Conservation (phyloP, 2,329 filamentous ascomycete genomes). For the Pseudopithomyces chartarum region DNA sequence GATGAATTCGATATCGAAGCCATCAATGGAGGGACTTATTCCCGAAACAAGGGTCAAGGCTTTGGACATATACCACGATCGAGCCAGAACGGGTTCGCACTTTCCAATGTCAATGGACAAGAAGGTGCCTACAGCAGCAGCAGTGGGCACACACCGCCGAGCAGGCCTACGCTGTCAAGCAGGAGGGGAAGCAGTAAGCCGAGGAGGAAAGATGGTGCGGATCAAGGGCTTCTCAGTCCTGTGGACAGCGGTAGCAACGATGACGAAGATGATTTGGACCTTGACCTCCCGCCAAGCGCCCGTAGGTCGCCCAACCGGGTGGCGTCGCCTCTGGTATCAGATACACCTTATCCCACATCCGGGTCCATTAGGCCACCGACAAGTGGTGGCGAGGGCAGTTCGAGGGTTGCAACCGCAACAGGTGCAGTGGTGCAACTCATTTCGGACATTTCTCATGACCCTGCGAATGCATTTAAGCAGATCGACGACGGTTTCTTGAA, state of each 20-base stretch:
- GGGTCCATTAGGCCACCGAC: constrained; percentile 30
- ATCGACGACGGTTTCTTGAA: constrained; percentile 97
- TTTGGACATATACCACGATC: constrained; percentile 77
- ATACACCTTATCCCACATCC: constrained; percentile 48
- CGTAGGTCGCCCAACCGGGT: constrained; percentile 50
- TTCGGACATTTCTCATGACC: constrained; percentile 78
- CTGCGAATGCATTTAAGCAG: constrained; percentile 86
- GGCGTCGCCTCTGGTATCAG: constrained; percentile 33
- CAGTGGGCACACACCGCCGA: constrained; percentile 56
- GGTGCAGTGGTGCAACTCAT: constrained; percentile 82
- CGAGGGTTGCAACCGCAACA: constrained; percentile 66
- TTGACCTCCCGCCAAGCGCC: constrained; percentile 65
- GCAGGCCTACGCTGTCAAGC: constrained; percentile 48
- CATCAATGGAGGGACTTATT: constrained; percentile 70
- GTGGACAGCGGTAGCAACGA: constrained; percentile 53
- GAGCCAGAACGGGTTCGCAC: constrained; percentile 58
- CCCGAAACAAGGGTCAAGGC: constrained; percentile 76
- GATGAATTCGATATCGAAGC: constrained; percentile 97
- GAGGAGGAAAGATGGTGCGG: constrained; percentile 53
- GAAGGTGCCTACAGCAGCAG: constrained; percentile 65
- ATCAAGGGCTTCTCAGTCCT: constrained; percentile 61
- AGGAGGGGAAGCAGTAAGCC: constrained; percentile 60
- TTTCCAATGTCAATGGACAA: constrained; percentile 56
- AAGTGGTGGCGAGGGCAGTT: constrained; percentile 25
- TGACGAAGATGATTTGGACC: constrained; percentile 59